Evolutionary conservation across 352 stramenopile species (phyloP).

Genomic region (Pythium angustatum): DNA sequence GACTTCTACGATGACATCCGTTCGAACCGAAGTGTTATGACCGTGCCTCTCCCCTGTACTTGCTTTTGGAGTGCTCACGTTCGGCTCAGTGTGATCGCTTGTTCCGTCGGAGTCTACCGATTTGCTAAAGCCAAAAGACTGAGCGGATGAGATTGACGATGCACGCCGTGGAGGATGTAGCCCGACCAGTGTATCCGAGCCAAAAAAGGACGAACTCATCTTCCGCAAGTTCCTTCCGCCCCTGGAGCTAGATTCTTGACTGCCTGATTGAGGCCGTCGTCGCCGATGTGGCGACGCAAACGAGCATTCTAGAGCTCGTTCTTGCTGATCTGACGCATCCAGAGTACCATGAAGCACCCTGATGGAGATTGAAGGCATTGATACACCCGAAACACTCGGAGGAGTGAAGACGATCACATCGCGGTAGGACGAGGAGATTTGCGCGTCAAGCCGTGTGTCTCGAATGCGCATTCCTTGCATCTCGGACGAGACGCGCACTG

Average conservation of each 20-base stretch:
- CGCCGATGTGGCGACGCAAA: constrained; percentile 25
- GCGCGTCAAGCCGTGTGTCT: constrained; percentile 59
- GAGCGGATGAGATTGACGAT: constrained; percentile 13
- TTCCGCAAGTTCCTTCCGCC: constrained; percentile 15
- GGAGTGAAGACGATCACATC: constrained; percentile 75
- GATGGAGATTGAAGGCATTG: constrained; percentile 56
- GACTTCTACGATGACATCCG: constrained; percentile 71
- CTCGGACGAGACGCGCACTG: constrained; percentile 49
- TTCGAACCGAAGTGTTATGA: constrained; percentile 39
- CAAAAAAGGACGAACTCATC: constrained; percentile 32
- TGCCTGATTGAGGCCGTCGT: background rate
- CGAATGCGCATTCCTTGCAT: constrained; percentile 64
- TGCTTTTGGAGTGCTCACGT: constrained; percentile 2
- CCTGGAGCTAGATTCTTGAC: constrained; percentile 16
- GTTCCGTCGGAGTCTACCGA: constrained; percentile 17
- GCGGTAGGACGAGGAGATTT: constrained; percentile 62
- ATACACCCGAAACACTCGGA: constrained; percentile 17
- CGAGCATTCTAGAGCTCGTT: constrained; percentile 25
- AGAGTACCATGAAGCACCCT: constrained; percentile 43
- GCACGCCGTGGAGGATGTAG: constrained; percentile 17
- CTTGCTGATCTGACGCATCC: constrained; percentile 45
- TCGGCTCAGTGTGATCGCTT: constrained; percentile 9
- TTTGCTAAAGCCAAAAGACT: constrained; percentile 16
- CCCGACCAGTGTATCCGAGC: constrained; percentile 24
- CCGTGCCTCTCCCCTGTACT: constrained; percentile 4